Evolutionary conservation across 352 stramenopile genomes (phyloP).

Genomic region (Lagenidium sp.): DNA sequence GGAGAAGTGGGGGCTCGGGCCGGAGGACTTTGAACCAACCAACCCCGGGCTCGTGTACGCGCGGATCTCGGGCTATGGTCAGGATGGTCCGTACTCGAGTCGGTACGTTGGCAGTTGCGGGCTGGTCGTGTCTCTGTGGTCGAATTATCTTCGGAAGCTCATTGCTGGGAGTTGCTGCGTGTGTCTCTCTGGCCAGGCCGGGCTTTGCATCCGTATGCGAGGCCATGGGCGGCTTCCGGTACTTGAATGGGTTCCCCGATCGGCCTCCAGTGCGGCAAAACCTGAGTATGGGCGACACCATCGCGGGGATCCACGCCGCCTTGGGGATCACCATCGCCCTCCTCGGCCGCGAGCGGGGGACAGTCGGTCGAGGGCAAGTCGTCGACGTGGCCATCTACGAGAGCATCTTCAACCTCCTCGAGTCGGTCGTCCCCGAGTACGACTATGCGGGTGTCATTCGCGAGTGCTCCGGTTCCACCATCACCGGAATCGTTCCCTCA

Average conservation of each 20-base stretch:
- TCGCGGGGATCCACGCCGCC: slow-evolving; percentile 75
- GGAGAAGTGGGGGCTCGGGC: slow-evolving; percentile 81
- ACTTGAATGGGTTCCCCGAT: slow-evolving; percentile 82
- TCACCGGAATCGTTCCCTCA: slow-evolving; percentile 82
- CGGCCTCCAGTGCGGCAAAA: slow-evolving; percentile 72
- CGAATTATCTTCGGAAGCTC: too few relatives aligned
- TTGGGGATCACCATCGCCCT: slow-evolving; percentile 77
- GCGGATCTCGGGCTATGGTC: slow-evolving; percentile 76
- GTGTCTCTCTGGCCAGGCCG: too few relatives aligned
- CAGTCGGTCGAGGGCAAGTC: slow-evolving; percentile 45
- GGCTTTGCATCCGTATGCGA: slow-evolving; percentile 85
- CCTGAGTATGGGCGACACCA: slow-evolving; percentile 75
- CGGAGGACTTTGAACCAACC: slow-evolving; percentile 50
- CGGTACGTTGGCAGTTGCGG: slow-evolving; percentile 21
- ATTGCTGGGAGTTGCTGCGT: too few relatives aligned
- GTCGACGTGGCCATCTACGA: slow-evolving; percentile 86
- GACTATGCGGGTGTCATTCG: slow-evolving; percentile 71
- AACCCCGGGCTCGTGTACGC: slow-evolving; percentile 84
- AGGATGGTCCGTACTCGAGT: slow-evolving; percentile 72
- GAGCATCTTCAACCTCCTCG: slow-evolving; percentile 83
- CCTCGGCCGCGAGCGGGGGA: slow-evolving; percentile 49
- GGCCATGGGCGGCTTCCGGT: slow-evolving; percentile 80
- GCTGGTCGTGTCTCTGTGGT: not conserved
- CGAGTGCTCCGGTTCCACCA: slow-evolving; percentile 79
- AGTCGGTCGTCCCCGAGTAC: slow-evolving; percentile 78